phyloP scores from a whole-genome alignment of 2,329 filamentous ascomycete species.

The Aspergillus arachidicola region DNA sequence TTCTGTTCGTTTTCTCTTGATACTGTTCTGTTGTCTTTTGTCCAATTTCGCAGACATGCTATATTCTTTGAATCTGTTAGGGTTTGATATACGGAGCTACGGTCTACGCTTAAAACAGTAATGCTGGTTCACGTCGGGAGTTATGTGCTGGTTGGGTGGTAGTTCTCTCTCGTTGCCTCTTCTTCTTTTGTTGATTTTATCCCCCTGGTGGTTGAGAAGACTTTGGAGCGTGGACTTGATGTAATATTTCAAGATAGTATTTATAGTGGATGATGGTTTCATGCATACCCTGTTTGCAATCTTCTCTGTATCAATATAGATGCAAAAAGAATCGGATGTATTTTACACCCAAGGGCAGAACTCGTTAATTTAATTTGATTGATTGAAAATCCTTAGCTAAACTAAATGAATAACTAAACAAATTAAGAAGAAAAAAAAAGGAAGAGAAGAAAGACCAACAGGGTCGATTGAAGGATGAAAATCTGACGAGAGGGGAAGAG shows the following conservation, averaged over 20 bases:
- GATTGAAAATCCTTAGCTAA: too few relatives aligned
- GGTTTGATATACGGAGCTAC: not conserved
- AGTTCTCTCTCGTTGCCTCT: not conserved
- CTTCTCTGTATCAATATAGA: not conserved
- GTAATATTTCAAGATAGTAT: not conserved
- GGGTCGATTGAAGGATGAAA: not conserved
- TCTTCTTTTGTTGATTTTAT: not conserved
- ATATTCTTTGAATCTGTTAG: not conserved
- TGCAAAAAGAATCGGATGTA: not conserved
- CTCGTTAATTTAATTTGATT: not conserved
- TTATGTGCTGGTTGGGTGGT: not conserved
- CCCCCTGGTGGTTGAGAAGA: not conserved
- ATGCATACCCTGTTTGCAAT: not conserved
- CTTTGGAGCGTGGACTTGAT: not conserved
- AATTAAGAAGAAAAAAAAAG: not conserved
- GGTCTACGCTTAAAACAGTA: not conserved
- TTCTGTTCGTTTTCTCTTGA: not conserved
- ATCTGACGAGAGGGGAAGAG: not conserved
- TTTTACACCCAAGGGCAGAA: not conserved
- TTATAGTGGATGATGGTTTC: slow-evolving; percentile 6
- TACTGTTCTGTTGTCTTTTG: too few relatives aligned
- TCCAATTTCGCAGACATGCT: not conserved
- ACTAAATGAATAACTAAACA: too few relatives aligned
- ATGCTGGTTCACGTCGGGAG: not conserved
- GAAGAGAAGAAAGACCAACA: not conserved